Conservation (phyloP, 2,329 filamentous ascomycete species). For the Monosporascus sp. region DNA sequence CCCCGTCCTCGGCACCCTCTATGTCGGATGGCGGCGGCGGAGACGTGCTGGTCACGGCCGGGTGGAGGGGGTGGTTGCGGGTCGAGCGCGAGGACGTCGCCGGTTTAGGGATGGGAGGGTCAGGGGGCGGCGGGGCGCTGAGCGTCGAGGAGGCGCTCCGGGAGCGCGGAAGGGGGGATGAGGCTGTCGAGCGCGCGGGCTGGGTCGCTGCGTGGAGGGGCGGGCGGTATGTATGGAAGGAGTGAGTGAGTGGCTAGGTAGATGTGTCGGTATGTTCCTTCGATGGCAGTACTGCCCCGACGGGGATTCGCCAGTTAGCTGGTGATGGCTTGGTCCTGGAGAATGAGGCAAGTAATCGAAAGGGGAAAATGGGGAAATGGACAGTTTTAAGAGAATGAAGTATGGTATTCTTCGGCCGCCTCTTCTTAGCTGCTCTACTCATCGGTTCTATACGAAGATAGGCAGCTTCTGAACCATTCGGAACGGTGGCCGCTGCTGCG, state of each 20-base stretch:
- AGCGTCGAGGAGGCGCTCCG: constrained; percentile 41
- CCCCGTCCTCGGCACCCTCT: constrained; percentile 23
- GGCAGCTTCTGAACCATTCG: too few species aligned
- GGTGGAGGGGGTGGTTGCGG: constrained; percentile 47
- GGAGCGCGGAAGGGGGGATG: constrained; percentile 33
- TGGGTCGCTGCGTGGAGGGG: constrained; percentile 45
- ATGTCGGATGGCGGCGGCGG: constrained; percentile 1
- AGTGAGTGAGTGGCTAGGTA: background rate
- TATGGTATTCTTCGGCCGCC: too few species aligned
- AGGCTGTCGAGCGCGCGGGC: constrained; percentile 34
- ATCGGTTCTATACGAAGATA: too few species aligned
- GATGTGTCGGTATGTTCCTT: too few species aligned
- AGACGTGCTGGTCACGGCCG: constrained; percentile 29
- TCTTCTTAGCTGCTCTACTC: too few species aligned
- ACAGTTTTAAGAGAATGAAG: too few species aligned
- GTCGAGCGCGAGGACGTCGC: constrained; percentile 39
- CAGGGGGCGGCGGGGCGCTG: constrained; percentile 1
- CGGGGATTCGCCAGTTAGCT: background rate
- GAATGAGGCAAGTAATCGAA: too few species aligned
- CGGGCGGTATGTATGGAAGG: constrained; percentile 41
- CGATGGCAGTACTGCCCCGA: too few species aligned
- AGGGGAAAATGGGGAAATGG: too few species aligned
- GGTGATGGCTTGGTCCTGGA: background rate
- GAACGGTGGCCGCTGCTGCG: too few species aligned
- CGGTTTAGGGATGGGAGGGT: constrained; percentile 30